Evolutionary conservation across 306 rosid species (phyloP).

Genomic region (Sicyos edulis): DNA sequence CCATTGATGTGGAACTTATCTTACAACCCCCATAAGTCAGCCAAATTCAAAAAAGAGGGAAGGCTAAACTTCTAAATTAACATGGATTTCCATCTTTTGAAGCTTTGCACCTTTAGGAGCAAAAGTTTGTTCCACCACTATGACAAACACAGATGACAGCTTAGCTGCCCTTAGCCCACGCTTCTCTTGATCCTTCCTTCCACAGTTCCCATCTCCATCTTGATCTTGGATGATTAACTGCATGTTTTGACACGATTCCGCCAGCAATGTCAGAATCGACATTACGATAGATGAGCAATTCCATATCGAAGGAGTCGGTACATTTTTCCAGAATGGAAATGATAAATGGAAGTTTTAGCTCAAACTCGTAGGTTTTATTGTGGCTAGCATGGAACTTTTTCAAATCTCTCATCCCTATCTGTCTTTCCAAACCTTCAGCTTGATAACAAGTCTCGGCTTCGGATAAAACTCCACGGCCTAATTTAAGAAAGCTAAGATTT

Average conservation of each 20-base stretch:
- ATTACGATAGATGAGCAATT: slow-evolving; percentile 34
- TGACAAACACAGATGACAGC: neutral
- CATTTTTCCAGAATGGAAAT: slow-evolving; percentile 37
- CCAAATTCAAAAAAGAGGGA: neutral
- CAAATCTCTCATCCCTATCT: slow-evolving; percentile 38
- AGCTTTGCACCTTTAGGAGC: neutral
- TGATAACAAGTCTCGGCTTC: slow-evolving; percentile 35
- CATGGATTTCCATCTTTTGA: neutral
- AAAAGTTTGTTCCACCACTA: too few species aligned
- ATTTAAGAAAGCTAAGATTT: slow-evolving; percentile 33
- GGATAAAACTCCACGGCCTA: slow-evolving; percentile 50
- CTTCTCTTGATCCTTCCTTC: slow-evolving; percentile 46
- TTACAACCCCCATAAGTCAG: slow-evolving; percentile 3
- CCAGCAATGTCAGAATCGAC: slow-evolving; percentile 34
- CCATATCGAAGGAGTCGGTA: slow-evolving; percentile 28
- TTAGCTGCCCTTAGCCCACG: slow-evolving; percentile 28
- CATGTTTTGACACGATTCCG: slow-evolving; percentile 32
- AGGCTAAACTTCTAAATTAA: neutral
- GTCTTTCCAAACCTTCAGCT: slow-evolving; percentile 29
- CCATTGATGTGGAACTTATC: neutral
- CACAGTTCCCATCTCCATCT: slow-evolving; percentile 63
- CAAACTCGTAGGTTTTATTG: slow-evolving; percentile 27
- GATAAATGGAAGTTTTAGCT: slow-evolving; percentile 34
- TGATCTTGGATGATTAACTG: slow-evolving; percentile 33
- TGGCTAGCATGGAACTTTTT: slow-evolving; percentile 39